A percentile compares a stretch with the other conserved stretches of the same genome.
These are phyloP conservation scores for Aspergillus nomiae DNA, from an alignment of 2,329 filamentous ascomycete genomes.

Conservation along the genomic window DNA sequence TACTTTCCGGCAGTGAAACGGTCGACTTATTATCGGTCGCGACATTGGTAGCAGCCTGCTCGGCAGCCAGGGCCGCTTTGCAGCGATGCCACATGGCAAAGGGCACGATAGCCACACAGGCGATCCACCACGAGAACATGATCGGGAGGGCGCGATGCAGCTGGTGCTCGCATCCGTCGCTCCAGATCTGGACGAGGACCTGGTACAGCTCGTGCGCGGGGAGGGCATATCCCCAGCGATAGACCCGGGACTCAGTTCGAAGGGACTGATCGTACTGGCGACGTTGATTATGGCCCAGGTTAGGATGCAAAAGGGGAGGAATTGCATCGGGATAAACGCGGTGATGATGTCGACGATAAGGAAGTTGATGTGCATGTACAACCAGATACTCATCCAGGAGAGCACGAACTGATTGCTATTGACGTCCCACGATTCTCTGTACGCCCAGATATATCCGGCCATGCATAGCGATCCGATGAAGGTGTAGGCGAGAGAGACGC, in stretches of 20 bases:
- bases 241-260: slow-evolving; percentile 41
- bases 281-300: slow-evolving; percentile 46
- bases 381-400: slow-evolving; percentile 44
- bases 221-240: slow-evolving; percentile 40
- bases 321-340: slow-evolving; percentile 36
- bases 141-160: slow-evolving; percentile 42
- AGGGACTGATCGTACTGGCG: slow-evolving; percentile 40
- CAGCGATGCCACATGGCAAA: slow-evolving; percentile 2
- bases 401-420: slow-evolving; percentile 37
- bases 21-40: neutral
- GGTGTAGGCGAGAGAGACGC: slow-evolving; percentile 10
- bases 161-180: slow-evolving; percentile 39
- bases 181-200: slow-evolving; percentile 46
- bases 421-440: slow-evolving; percentile 13
- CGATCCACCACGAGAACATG: slow-evolving; percentile 43
- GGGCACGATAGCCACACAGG: neutral
- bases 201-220: slow-evolving; percentile 44
- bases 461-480: slow-evolving; percentile 9
- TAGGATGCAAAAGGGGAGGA: slow-evolving; percentile 44
- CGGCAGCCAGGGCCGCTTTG: neutral
- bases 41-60: neutral
- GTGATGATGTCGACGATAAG: slow-evolving; percentile 43
- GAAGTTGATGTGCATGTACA: slow-evolving; percentile 45
- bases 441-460: slow-evolving; percentile 17
- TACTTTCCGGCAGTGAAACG: neutral